Conservation (phyloP, 345 rosid genomes). For the Hevea brasiliensis region DNA sequence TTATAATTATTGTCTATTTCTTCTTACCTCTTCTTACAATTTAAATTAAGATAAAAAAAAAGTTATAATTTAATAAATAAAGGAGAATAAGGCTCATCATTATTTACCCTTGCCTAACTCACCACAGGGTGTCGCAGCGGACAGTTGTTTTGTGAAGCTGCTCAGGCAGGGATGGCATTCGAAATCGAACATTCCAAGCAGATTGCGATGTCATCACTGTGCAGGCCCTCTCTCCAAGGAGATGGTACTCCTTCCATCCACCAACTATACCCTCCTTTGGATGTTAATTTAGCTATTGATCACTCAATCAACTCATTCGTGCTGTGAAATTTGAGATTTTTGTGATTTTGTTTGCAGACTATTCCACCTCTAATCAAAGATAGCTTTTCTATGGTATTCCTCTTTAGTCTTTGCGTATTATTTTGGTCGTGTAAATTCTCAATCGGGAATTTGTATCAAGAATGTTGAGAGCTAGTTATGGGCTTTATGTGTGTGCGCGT, state of each 20-base stretch:
- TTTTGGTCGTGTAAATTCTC: background rate
- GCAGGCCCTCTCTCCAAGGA: constrained; percentile 85
- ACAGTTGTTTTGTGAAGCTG: background rate
- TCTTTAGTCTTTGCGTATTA: background rate
- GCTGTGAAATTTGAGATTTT: constrained; percentile 8
- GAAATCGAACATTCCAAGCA: constrained; percentile 21
- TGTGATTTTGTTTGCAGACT: constrained; percentile 46
- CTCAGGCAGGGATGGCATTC: constrained; percentile 43
- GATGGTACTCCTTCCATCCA: constrained; percentile 42
- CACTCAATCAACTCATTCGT: background rate
- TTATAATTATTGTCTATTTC: too few relatives aligned
- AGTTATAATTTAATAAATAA: too few relatives aligned
- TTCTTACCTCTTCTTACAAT: too few relatives aligned
- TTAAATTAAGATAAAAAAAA: too few relatives aligned
- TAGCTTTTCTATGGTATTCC: constrained; percentile 82
- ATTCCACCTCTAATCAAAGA: constrained; percentile 78
- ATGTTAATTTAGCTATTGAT: background rate
- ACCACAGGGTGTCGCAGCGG: too few relatives aligned
- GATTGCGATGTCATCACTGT: constrained; percentile 73
- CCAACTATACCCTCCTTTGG: background rate
- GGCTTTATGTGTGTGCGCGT: background rate
- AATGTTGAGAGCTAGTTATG: background rate
- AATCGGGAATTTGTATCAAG: background rate
- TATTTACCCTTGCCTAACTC: too few relatives aligned
- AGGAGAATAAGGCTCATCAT: too few relatives aligned